Percentiles rank a stretch among this genome's conserved stretches.
These are phyloP conservation scores for Allomyces arbusculus DNA, from an alignment of 192 early-diverging fungal genomes.

Conservation along the genomic window DNA sequence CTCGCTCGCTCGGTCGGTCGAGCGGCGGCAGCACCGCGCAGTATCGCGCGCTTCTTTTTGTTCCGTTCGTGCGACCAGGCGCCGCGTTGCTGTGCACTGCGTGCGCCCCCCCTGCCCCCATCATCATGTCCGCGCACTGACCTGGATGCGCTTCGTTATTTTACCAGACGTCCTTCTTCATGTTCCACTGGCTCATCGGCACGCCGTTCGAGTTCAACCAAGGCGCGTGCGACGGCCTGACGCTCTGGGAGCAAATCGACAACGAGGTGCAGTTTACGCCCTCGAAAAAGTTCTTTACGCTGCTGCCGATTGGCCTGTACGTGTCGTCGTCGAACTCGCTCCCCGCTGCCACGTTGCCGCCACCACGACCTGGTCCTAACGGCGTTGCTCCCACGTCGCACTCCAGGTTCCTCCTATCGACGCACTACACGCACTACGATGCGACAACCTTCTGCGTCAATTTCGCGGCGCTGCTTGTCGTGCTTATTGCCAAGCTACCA, in stretches of 20 bases:
- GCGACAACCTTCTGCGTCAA: slow-evolving; percentile 76
- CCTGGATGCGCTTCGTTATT: not conserved
- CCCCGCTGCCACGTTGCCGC: too few species aligned
- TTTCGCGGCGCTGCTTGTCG: slow-evolving; percentile 57
- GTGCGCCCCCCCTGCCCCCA: not conserved
- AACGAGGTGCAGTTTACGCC: slow-evolving; percentile 91
- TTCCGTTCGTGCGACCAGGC: not conserved
- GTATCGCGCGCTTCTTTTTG: not conserved
- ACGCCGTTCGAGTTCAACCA: slow-evolving; percentile 86
- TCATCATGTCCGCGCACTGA: not conserved
- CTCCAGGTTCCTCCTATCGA: slow-evolving; percentile 68
- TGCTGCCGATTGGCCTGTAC: slow-evolving; percentile 84
- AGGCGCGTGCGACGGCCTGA: slow-evolving; percentile 78
- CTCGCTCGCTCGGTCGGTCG: not conserved
- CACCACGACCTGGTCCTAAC: too few species aligned
- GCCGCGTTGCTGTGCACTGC: not conserved
- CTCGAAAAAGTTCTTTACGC: slow-evolving; percentile 91
- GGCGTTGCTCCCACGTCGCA: too few species aligned
- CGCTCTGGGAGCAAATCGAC: slow-evolving; percentile 99
- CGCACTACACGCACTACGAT: slow-evolving; percentile 93
- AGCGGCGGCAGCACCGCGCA: not conserved
- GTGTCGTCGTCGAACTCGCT: slow-evolving; percentile 10
- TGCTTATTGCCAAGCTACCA: slow-evolving; percentile 83
- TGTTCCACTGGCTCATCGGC: slow-evolving; percentile 96
- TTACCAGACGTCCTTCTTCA: slow-evolving; percentile 69